Conservation (phyloP, 2,329 filamentous ascomycete genomes). For the Chrysoporthe austroafricana region DNA sequence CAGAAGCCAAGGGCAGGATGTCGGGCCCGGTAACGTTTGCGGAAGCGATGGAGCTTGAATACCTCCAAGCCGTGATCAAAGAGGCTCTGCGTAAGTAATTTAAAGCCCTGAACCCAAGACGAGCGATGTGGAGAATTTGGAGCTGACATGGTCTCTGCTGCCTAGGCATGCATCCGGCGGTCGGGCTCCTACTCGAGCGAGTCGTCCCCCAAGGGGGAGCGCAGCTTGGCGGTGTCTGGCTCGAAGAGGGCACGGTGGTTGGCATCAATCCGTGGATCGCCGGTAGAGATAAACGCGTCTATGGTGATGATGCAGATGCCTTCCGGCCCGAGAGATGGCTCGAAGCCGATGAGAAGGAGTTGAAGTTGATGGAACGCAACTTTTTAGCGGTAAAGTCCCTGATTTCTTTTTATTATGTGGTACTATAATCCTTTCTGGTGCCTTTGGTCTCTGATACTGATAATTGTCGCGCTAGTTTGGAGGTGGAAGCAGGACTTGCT, state of each 20-base stretch:
- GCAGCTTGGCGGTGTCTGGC: conserved; percentile 41
- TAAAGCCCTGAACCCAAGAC: conserved; percentile 20
- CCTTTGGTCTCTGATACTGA: background rate
- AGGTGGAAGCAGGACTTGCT: conserved; percentile 42
- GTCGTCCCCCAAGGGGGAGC: conserved; percentile 43
- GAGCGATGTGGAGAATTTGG: conserved; percentile 15
- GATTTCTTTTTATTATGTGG: too few species aligned
- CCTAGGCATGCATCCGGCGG: conserved; percentile 44
- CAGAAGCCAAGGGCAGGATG: conserved; percentile 37
- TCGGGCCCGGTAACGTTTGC: conserved; percentile 40
- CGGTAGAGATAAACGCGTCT: conserved; percentile 41
- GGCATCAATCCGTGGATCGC: conserved; percentile 47
- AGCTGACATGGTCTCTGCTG: background rate
- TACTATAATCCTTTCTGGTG: too few species aligned
- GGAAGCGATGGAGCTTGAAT: conserved; percentile 45
- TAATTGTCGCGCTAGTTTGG: conserved; percentile 27
- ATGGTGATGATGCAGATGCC: conserved; percentile 44
- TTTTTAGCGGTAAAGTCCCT: conserved; percentile 20
- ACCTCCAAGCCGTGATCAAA: conserved; percentile 53
- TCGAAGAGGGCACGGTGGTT: conserved; percentile 51
- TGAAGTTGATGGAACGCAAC: conserved; percentile 37
- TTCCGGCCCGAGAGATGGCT: conserved; percentile 57
- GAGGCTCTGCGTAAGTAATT: conserved; percentile 46
- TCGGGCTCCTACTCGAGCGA: conserved; percentile 41
- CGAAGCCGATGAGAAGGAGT: conserved; percentile 38